These are phyloP conservation scores for Metarhizium anisopliae DNA, from an alignment of 2,329 filamentous ascomycete species.

Conservation along the genomic window DNA sequence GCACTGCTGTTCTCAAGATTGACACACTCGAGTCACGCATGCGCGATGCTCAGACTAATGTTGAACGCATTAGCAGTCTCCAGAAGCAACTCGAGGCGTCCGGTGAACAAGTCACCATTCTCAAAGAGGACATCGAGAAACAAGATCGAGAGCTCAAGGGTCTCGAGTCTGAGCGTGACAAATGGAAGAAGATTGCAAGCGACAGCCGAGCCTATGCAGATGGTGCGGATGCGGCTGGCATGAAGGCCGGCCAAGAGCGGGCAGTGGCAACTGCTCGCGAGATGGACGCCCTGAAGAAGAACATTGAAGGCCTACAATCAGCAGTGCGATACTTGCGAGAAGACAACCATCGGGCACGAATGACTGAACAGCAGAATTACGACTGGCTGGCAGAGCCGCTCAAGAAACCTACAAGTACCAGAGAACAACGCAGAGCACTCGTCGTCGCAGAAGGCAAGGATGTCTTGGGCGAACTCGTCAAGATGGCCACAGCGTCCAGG, in stretches of 20 bases:
- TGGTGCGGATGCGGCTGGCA: conserved; percentile 38
- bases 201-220: conserved; percentile 49
- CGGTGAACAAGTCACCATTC: conserved; percentile 38
- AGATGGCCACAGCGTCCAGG: conserved; percentile 45
- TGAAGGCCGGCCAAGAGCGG: conserved; percentile 53
- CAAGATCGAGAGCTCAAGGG: conserved; percentile 58
- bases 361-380: conserved; percentile 44
- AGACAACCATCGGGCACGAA: conserved; percentile 54
- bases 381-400: conserved; percentile 58
- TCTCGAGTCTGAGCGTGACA: conserved; percentile 57
- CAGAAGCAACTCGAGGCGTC: conserved; percentile 50
- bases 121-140: conserved; percentile 57
- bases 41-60: conserved; percentile 73
- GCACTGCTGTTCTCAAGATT: conserved; percentile 84
- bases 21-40: conserved; percentile 85
- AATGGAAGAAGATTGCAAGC: conserved; percentile 62
- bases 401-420: conserved; percentile 30
- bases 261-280: conserved; percentile 63
- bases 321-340: conserved; percentile 60
- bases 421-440: conserved; percentile 39
- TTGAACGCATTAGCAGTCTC: conserved; percentile 57
- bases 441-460: conserved; percentile 55
- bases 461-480: conserved; percentile 55
- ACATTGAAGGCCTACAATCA: conserved; percentile 55
- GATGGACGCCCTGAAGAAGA: conserved; percentile 61